A percentile compares a stretch with the other conserved stretches of the same genome.
phyloP scores from a whole-genome alignment of 768 basidiomycete genomes.

The Terana coerulea region DNA sequence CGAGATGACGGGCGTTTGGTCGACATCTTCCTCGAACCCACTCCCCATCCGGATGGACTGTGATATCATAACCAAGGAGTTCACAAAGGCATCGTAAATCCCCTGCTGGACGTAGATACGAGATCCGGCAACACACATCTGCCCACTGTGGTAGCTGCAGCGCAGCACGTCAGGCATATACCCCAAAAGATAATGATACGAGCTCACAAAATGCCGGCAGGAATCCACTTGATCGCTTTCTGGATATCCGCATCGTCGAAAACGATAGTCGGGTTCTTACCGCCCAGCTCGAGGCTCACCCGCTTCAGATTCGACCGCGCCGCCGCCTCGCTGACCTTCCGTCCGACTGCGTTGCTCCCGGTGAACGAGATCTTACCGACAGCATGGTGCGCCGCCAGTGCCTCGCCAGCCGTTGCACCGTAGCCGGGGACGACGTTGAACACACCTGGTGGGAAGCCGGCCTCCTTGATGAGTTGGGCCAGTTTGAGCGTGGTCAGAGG shows the following conservation, averaged over 20 bases:
- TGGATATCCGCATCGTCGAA: background rate
- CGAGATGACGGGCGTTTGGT: slow-evolving; percentile 45
- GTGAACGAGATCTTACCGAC: slow-evolving; percentile 79
- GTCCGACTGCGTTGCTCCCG: slow-evolving; percentile 74
- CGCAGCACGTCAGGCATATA: background rate
- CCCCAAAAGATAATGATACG: background rate
- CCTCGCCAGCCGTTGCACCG: slow-evolving; percentile 64
- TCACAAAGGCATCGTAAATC: slow-evolving; percentile 55
- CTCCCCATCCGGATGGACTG: slow-evolving; percentile 38
- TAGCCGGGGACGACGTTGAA: slow-evolving; percentile 75
- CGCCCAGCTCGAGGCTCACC: slow-evolving; percentile 28
- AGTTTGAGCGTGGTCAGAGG: slow-evolving; percentile 59
- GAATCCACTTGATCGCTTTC: background rate
- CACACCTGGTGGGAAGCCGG: slow-evolving; percentile 74
- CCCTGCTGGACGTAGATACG: slow-evolving; percentile 53
- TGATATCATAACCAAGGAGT: slow-evolving; percentile 36
- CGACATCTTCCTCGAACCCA: slow-evolving; percentile 38
- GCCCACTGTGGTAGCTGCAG: slow-evolving; percentile 20
- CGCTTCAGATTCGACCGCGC: slow-evolving; percentile 80
- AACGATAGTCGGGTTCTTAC: background rate
- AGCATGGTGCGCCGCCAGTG: slow-evolving; percentile 58
- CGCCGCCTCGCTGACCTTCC: slow-evolving; percentile 75
- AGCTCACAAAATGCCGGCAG: background rate
- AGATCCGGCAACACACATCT: slow-evolving; percentile 48
- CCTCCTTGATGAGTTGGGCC: slow-evolving; percentile 53